A percentile compares a stretch with the other conserved stretches of the same genome.
These are phyloP conservation scores for Thuja plicata DNA, from an alignment of 83 land plant genomes.

Conservation along the genomic window DNA sequence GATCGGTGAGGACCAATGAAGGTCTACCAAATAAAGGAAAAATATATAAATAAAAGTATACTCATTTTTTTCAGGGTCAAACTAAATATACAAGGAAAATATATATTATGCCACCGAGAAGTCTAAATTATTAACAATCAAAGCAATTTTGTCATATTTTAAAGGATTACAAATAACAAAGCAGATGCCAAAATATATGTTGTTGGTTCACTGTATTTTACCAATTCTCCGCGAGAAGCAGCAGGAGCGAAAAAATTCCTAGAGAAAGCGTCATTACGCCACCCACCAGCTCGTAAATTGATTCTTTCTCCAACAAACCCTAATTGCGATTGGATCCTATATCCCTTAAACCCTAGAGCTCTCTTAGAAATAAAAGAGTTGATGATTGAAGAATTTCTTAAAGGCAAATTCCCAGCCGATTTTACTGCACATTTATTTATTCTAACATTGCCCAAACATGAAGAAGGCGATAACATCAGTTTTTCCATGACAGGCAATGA, in stretches of 20 bases:
- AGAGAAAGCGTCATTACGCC: background rate
- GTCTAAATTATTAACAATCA: background rate
- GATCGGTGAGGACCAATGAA: no score
- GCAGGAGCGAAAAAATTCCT: background rate
- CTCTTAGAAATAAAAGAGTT: background rate
- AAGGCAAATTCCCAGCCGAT: background rate
- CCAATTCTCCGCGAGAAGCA: background rate
- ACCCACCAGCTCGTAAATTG: background rate
- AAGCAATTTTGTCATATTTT: background rate
- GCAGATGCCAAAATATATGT: background rate
- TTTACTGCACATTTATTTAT: background rate
- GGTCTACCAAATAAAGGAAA: no score
- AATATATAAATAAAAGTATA: no score
- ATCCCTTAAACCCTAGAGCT: background rate
- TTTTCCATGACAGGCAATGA: background rate
- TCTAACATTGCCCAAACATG: background rate
- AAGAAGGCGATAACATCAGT: background rate
- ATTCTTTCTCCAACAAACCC: background rate
- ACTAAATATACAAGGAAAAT: background rate
- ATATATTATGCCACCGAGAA: background rate
- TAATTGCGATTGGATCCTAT: background rate
- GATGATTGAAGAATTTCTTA: background rate
- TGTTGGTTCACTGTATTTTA: background rate
- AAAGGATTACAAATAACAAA: background rate
- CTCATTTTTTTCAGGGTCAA: no score